Evolutionary conservation across 2,329 filamentous ascomycete species (phyloP).

Genomic region (Fusarium sp.): DNA sequence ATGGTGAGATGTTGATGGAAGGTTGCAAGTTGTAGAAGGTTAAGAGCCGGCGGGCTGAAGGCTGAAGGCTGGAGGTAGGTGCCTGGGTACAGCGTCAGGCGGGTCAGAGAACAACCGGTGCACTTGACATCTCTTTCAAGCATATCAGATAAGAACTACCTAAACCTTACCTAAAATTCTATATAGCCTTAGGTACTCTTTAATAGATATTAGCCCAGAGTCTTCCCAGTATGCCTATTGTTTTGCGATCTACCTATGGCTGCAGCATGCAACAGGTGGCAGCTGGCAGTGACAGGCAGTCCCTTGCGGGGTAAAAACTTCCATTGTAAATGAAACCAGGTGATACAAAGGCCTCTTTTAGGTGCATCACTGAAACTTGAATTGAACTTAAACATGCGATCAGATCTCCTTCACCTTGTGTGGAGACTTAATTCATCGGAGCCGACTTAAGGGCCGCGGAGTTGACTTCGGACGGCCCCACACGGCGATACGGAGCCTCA

Average conservation of each 20-base stretch:
- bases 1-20: conserved; percentile 8
- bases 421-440: conserved; percentile 8
- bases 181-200: too few relatives aligned
- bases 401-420: not conserved
- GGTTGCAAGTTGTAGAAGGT: not conserved
- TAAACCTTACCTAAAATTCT: too few relatives aligned
- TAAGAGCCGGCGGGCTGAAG: not conserved
- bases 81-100: too few relatives aligned
- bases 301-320: conserved; percentile 11
- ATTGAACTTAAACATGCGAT: not conserved
- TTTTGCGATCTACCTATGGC: too few relatives aligned
- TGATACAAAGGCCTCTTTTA: not conserved
- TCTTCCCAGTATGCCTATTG: too few relatives aligned
- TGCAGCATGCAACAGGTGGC: conserved; percentile 5
- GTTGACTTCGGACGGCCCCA: conserved; percentile 21
- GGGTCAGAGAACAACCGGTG: too few relatives aligned
- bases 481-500: not conserved
- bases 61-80: not conserved
- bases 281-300: conserved; percentile 9
- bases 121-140: too few relatives aligned
- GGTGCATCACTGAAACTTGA: not conserved
- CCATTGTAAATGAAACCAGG: not conserved
- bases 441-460: not conserved
- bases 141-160: too few relatives aligned
- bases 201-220: too few relatives aligned